A percentile compares a stretch with the other conserved stretches of the same genome.
phyloP scores from a whole-genome alignment of 2,329 filamentous ascomycete species.

The Celoporthe dispersa region DNA sequence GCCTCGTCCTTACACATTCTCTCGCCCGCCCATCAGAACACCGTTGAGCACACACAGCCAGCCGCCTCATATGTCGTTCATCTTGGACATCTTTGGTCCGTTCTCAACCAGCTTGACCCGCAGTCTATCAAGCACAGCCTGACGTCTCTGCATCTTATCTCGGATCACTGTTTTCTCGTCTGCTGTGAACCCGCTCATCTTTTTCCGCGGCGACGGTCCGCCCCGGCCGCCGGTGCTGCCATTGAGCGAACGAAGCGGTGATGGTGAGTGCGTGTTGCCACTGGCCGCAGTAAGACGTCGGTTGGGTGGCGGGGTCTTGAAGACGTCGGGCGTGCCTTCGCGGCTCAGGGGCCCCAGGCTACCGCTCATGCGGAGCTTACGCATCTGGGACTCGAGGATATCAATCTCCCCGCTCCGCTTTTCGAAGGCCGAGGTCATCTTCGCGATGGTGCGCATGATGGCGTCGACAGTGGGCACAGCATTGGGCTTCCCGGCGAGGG shows the following conservation, averaged over 20 bases:
- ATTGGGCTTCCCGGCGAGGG: constrained; percentile 52
- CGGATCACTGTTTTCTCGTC: constrained; percentile 63
- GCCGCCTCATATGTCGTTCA: constrained; percentile 32
- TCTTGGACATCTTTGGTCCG: constrained; percentile 53
- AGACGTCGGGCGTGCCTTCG: constrained; percentile 46
- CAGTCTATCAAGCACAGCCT: constrained; percentile 57
- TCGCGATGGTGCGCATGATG: constrained; percentile 86
- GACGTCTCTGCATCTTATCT: constrained; percentile 57
- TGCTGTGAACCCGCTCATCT: constrained; percentile 63
- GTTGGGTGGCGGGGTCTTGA: constrained; percentile 42
- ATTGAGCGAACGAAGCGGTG: constrained; percentile 45
- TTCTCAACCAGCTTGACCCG: constrained; percentile 53
- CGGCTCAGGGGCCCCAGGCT: constrained; percentile 39
- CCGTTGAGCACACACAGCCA: background rate
- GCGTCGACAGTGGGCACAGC: constrained; percentile 85
- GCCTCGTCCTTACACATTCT: background rate
- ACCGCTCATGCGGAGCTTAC: constrained; percentile 47
- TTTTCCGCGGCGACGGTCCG: constrained; percentile 60
- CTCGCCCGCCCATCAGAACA: background rate
- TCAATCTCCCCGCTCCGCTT: constrained; percentile 90
- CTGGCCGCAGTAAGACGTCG: constrained; percentile 44
- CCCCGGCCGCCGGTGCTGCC: constrained; percentile 35
- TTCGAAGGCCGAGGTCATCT: constrained; percentile 92
- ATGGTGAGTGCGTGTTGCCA: constrained; percentile 40
- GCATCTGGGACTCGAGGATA: constrained; percentile 84